Evolutionary conservation across 257 asterid species (phyloP).

Genomic region (Penstemon newberryi): DNA sequence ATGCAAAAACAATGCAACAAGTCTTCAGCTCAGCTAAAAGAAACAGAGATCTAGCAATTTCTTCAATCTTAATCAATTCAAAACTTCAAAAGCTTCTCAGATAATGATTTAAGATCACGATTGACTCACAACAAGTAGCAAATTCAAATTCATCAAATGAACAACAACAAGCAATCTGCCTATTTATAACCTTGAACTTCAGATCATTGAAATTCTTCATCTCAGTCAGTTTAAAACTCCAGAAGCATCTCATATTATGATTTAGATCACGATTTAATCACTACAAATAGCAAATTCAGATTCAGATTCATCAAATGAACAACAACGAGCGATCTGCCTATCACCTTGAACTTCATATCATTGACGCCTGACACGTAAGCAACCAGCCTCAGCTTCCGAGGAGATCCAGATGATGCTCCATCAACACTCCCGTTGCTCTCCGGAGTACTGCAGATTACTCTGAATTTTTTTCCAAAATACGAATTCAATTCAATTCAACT

Average conservation of each 20-base stretch:
- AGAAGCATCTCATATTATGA: not conserved
- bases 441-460: constrained; percentile 34
- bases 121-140: not conserved
- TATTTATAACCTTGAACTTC: not conserved
- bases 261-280: constrained; percentile 3
- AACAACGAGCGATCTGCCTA: constrained; percentile 15
- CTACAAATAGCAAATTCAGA: constrained; percentile 5
- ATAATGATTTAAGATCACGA: not conserved
- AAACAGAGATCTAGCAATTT: not conserved
- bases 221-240: not conserved
- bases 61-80: not conserved
- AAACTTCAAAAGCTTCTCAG: not conserved
- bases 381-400: constrained; percentile 36
- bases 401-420: constrained; percentile 35
- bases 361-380: constrained; percentile 32
- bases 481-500: too few relatives aligned
- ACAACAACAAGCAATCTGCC: not conserved
- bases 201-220: constrained; percentile 4
- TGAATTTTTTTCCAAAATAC: constrained; percentile 29
- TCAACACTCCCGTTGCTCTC: constrained; percentile 38
- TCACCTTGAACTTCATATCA: constrained; percentile 47
- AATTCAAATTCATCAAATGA: not conserved
- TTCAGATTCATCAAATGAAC: constrained; percentile 10
- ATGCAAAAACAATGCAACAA: not conserved
- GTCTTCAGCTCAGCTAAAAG: not conserved